phyloP scores from a whole-genome alignment of 805 yeast genomes.

The Monosporozyma servazzii region DNA sequence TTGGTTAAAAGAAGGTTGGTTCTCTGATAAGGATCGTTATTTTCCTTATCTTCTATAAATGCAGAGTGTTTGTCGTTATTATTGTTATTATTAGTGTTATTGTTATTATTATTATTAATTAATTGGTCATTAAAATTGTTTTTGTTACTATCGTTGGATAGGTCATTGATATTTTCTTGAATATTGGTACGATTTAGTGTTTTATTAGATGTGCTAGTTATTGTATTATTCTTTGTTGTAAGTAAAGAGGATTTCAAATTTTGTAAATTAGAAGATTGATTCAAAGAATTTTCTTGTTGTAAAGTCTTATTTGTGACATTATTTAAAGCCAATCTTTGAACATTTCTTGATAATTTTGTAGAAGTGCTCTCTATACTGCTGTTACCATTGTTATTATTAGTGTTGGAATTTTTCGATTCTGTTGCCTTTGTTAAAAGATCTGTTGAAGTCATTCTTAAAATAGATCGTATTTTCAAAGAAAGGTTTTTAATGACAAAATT shows the following conservation, averaged over 20 bases:
- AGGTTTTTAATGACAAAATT: background rate
- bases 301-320: constrained; percentile 30
- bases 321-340: constrained; percentile 27
- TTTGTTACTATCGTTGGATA: background rate
- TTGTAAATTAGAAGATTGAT: constrained; percentile 12
- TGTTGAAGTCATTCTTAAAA: background rate
- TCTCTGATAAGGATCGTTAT: constrained; percentile 14
- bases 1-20: constrained; percentile 7
- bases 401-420: background rate
- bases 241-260: constrained; percentile 14
- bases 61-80: background rate
- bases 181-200: background rate
- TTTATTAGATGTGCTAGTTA: constrained; percentile 10
- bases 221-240: constrained; percentile 13
- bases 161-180: constrained; percentile 2
- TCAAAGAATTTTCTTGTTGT: constrained; percentile 15
- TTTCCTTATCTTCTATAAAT: constrained; percentile 20
- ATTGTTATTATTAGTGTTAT: constrained; percentile 2
- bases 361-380: constrained; percentile 4
- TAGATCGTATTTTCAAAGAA: background rate
- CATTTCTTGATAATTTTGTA: constrained; percentile 16
- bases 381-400: background rate
- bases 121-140: background rate
- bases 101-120: constrained; percentile 1
- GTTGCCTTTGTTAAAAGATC: background rate